Base-by-base conservation (phyloP, 2,329 filamentous ascomycete genomes). In the Ophiostoma sp. region DNA sequence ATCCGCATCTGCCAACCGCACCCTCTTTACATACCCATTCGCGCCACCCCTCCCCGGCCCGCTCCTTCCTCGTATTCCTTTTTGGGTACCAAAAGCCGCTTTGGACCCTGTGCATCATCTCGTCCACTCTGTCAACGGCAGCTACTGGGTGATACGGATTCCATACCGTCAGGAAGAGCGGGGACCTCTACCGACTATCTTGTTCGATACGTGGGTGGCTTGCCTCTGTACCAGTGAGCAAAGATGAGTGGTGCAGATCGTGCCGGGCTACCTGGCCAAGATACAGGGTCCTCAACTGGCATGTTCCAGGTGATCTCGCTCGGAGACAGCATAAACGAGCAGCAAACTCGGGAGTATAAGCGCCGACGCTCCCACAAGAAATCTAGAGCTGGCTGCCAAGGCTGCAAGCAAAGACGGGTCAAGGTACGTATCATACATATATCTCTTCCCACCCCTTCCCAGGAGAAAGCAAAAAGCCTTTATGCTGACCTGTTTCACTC, bases 221-320 rank as follows among this genome's bases (percentile, higher is more conserved):
- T 27, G 49, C 49, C 4, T 55, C 9, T 47, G 45, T 5, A 14
- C 66, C 27, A 49, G 40, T 38, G 64, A 70, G 68, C 67, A 40
- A 67, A 64, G 18, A 72, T 72, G 71, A 38, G 45, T 64, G 62
- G 47, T 58, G 5, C 62, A 45, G 49, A 65, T 36, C 67, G 62
- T 14, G 45, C 18, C 55, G 65, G 52, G 45, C 69, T 70, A 12
- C 67, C 69, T 44, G 27, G 27, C 27, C 27, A 27, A 27, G 66
- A 65, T 7, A 52, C 62, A 44, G 62, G 40, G 12, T 27, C 68
- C 3, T 49, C 69, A 1, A 49, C 69, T 18, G 71, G 71, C 49
- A 60, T 70, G 47, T 74, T 74, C 67, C 73, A 74, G 67, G 73
- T 74, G 40, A 71, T 74, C 12, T 69, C 71, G 16, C 71, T 74